Percentiles rank a stretch among this genome's conserved stretches.
Evolutionary conservation across 1,139 yeast genomes (phyloP).

Genomic region (Magnusiomyces suaveolens): DNA sequence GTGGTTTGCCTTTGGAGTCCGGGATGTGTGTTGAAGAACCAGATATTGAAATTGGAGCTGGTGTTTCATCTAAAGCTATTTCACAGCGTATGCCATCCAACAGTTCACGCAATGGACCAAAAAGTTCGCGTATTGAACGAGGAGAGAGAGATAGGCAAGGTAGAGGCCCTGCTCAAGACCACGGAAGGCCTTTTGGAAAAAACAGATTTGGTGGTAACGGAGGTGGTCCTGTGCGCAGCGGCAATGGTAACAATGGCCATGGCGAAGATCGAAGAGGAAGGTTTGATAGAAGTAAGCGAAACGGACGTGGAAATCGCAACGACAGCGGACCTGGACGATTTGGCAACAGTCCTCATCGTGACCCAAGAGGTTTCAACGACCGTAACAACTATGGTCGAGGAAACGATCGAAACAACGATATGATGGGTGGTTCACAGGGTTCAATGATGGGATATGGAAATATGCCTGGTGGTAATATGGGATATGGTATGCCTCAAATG

Average conservation of each 20-base stretch:
- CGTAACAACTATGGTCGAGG: background rate
- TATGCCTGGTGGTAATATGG: background rate
- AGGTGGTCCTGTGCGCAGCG: background rate
- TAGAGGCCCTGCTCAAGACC: conserved; percentile 3
- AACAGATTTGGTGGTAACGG: background rate
- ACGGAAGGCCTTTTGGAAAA: background rate
- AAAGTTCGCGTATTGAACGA: conserved; percentile 40
- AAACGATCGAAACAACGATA: background rate
- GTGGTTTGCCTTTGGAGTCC: conserved; percentile 68
- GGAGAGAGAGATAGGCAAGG: background rate
- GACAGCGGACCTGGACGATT: conserved; percentile 1
- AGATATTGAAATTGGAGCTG: conserved; percentile 91
- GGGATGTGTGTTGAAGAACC: conserved; percentile 93
- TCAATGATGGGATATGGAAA: background rate
- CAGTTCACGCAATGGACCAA: conserved; percentile 77
- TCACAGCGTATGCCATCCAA: conserved; percentile 34
- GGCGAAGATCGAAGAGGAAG: conserved; percentile 1
- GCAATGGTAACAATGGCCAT: no score
- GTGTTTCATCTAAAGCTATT: conserved; percentile 87
- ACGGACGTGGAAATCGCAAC: conserved; percentile 5
- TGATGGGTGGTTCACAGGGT: background rate
- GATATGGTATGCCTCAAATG: background rate
- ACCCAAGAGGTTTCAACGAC: background rate
- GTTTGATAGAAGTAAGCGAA: background rate
- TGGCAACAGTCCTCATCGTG: background rate